These are phyloP conservation scores for Ophiostoma tasmaniense DNA, from an alignment of 2,329 filamentous ascomycete genomes.

Conservation along the genomic window DNA sequence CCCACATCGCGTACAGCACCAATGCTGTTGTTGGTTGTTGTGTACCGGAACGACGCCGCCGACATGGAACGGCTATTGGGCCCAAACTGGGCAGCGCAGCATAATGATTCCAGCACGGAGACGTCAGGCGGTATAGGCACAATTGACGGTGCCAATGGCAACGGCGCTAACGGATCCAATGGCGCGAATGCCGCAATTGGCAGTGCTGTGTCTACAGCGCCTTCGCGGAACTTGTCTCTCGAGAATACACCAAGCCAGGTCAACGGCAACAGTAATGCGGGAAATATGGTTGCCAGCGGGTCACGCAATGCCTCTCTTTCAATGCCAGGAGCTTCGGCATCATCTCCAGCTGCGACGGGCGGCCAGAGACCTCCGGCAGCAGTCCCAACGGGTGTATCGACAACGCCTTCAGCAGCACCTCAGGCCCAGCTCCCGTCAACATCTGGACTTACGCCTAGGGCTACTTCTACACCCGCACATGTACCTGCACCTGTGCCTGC, in stretches of 20 bases:
- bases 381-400: neutral
- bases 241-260: neutral
- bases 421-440: neutral
- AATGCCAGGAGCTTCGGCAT: neutral
- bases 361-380: neutral
- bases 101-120: conserved; percentile 12
- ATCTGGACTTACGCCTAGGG: neutral
- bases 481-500: neutral
- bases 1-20: conserved; percentile 64
- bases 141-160: neutral
- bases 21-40: conserved; percentile 74
- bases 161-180: neutral
- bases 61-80: conserved; percentile 31
- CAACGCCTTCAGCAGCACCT: neutral
- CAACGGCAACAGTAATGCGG: neutral
- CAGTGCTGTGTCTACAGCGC: conserved; percentile 10
- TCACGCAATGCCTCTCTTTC: neutral
- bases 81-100: conserved; percentile 26
- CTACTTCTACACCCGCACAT: too few relatives aligned
- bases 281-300: neutral
- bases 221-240: neutral
- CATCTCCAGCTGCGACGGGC: neutral
- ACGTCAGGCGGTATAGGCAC: neutral
- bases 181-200: neutral
- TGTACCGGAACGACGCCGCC: conserved; percentile 58